Evolutionary conservation across 228 moss, liverwort and hornwort species (phyloP), one percentile per base, ranked within the genome.

Genomic region (Sphagnum magellanicum): DNA sequence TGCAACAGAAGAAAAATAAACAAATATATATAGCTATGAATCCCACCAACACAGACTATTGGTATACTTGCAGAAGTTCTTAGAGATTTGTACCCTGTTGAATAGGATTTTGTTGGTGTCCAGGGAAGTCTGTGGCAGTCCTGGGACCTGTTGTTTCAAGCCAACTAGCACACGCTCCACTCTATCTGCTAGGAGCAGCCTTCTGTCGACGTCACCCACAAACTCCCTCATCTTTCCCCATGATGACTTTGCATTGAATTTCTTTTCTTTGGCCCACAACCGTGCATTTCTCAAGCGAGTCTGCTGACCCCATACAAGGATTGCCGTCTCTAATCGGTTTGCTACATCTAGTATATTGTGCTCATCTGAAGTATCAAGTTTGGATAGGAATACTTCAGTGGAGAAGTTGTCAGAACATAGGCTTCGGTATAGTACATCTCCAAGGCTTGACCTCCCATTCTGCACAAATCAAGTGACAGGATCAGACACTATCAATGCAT

Each of bases 61-160:
- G 32, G 32, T 32, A 32, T 32, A 32, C 32, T 32, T 32, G 32
- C 32, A 32, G 32, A 32, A 32, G 32, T 32, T 32, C 32, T 8
- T 17, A 32, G 9, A 55, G 57, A 59, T 51, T 53, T 70, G 5
- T 81, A 98, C 97, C 79, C 78, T 91, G 79, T 98, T 98, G n/a
- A 72, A 93, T 75, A 91, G 97, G 52, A 98, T 98, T 75, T 98
- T 98, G 65, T 90, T 80, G 53, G 83, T 86, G 76, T 98, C 97
- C 76, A 98, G 71, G 17, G 79, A 73, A 10, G 93, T 91, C 73
- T 98, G 97, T 67, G 97, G 78, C 90, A 98, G 78, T 72, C 93
- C 93, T 63, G 97, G 93, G 48, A 93, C 85, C 71, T 78, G 85
- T 78, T 84, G 91, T 70, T 91, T 93, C 63, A 98, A 74, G 63